Percentiles rank a stretch among this genome's conserved stretches.
Evolutionary conservation across 1,284 basidiomycete species (phyloP).

Genomic region (Anthracocystis setariae): DNA sequence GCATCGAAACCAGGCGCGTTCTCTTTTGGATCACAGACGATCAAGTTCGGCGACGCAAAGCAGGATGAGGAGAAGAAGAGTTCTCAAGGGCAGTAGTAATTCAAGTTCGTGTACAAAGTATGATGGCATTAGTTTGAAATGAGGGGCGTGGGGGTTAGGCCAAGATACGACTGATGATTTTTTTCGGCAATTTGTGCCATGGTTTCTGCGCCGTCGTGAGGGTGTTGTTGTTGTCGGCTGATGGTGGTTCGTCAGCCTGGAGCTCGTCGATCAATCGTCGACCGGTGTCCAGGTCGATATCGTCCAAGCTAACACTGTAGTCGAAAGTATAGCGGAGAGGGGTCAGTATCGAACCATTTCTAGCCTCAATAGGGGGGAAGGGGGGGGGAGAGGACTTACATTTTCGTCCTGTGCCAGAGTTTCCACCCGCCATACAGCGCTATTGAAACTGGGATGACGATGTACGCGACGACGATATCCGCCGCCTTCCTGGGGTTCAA

Average conservation of each 20-base stretch:
- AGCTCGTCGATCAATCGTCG: conserved; percentile 28
- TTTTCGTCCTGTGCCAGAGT: conserved; percentile 70
- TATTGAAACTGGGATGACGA: conserved; percentile 80
- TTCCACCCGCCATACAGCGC: conserved; percentile 76
- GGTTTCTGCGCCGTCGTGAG: conserved; percentile 3
- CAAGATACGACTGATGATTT: conserved; percentile 22
- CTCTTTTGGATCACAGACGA: conserved; percentile 20
- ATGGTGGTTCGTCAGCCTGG: neutral
- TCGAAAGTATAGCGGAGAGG: neutral
- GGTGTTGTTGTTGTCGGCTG: neutral
- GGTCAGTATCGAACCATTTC: neutral
- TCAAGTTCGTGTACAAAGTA: conserved; percentile 2
- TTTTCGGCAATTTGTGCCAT: conserved; percentile 32
- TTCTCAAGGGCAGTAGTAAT: neutral
- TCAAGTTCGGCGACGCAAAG: conserved; percentile 37
- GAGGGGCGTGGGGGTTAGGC: conserved; percentile 10
- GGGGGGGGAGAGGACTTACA: conserved; percentile 4
- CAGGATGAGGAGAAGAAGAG: conserved; percentile 2
- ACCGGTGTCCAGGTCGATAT: conserved; percentile 39
- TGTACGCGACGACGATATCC: conserved; percentile 85
- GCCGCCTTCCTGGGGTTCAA: conserved; percentile 41
- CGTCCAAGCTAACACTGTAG: conserved; percentile 18
- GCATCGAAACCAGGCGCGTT: conserved; percentile 40
- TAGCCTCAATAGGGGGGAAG: neutral
- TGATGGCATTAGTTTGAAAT: too few relatives aligned